Percentiles rank a stretch among this genome's conserved stretches.
Evolutionary conservation across 345 rosid species (phyloP).

Genomic region (Salix koriyanagi): DNA sequence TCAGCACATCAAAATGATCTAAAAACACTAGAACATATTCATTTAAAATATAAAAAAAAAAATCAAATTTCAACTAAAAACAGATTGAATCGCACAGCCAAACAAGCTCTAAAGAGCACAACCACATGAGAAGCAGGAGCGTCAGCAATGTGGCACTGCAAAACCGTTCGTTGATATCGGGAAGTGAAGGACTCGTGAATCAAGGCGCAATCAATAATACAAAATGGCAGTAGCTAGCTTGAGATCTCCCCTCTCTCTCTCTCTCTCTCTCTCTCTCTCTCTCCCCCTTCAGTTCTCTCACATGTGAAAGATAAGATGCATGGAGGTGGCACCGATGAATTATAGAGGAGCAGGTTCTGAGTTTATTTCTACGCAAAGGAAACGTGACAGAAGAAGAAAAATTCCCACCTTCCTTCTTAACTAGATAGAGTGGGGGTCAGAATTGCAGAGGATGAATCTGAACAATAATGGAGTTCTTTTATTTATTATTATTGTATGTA

Average conservation of each 20-base stretch:
- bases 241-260: background rate
- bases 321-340: background rate
- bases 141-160: background rate
- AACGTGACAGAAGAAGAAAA: background rate
- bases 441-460: too few species aligned
- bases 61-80: too few species aligned
- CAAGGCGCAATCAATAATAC: constrained; percentile 4
- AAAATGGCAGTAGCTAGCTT: background rate
- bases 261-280: background rate
- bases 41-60: too few species aligned
- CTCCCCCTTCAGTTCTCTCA: background rate
- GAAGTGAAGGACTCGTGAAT: constrained; percentile 3
- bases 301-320: background rate
- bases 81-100: too few species aligned
- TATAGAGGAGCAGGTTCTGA: background rate
- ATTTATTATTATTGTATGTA: too few species aligned
- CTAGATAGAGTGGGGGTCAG: too few species aligned
- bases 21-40: too few species aligned
- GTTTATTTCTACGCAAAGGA: background rate
- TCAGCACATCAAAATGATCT: too few species aligned
- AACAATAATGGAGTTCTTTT: too few species aligned
- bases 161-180: background rate
- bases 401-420: too few species aligned
- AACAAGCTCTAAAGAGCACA: too few species aligned
- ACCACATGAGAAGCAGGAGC: background rate